Base-by-base conservation (phyloP, 805 yeast species). In the Blastobotrys robertii region DNA sequence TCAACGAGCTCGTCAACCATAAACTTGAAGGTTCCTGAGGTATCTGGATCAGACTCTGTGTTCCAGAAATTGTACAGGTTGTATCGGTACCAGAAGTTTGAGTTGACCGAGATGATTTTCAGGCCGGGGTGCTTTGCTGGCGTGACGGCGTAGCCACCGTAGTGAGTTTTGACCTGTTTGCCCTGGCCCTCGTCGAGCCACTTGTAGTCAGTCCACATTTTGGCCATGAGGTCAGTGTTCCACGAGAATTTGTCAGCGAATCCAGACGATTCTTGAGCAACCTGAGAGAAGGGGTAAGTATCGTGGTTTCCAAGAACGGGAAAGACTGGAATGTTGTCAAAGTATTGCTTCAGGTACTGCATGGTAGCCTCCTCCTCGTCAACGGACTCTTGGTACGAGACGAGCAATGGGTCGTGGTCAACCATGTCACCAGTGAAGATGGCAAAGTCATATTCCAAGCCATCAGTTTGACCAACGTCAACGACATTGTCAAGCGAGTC, bases 391-490 rank as follows among this genome's bases (percentile, higher is more conserved):
- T 75, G 69, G 48, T 56, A 60, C 37, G 73, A 66, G 38, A 72
- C 71, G 53, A 71, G 68, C 38, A 68, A 66, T 9, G 65, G 54
- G 44, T 72, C 76, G 54, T 81, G 88, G 57, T 81, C 86, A 42
- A 80, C 81, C 56, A 79, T 66, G 54, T 81, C 88, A 44, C 87
- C 87, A 3, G 86, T 81, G 66, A 81, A 81, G 32, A 81, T 59
- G 2, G 81, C 70, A 54, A 80, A 80, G 41, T 77, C 80, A 51
- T 72, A 19, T 6, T 19, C 25, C 79, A 31, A 68, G 47, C 34
- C 63, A 54, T 8, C 58, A 50, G 11, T 57, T 30, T 58, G 43
- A 43, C 66, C 62, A 46, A 61, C 60, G 13, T 66, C 59, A 4
- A 49, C 57, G 39, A 74, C 64, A 19, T 72, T 62, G 40, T 65